phyloP scores from a whole-genome alignment of 345 rosid species.

The Dovyalis caffra region DNA sequence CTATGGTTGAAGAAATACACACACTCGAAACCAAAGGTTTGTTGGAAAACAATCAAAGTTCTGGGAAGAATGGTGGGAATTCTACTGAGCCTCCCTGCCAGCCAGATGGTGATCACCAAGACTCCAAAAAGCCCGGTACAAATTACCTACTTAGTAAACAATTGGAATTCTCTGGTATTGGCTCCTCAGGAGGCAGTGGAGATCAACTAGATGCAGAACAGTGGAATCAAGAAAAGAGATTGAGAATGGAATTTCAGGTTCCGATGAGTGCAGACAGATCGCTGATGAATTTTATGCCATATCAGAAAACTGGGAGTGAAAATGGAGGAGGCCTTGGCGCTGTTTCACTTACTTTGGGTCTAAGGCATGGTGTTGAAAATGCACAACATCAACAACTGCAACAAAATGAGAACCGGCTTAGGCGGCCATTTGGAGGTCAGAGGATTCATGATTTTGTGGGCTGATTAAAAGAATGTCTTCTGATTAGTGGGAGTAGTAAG shows the following conservation, averaged over 20 bases:
- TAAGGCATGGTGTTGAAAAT: constrained; percentile 49
- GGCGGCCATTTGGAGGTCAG: constrained; percentile 46
- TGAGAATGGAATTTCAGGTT: constrained; percentile 34
- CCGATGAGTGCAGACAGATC: constrained; percentile 39
- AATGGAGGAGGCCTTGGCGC: constrained; percentile 42
- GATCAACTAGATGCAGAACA: constrained; percentile 16
- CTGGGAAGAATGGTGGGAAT: constrained; percentile 18
- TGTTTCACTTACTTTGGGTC: constrained; percentile 57
- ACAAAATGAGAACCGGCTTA: constrained; percentile 37
- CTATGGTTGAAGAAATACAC: constrained; percentile 69
- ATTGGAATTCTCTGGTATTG: constrained; percentile 17
- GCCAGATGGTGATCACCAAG: constrained; percentile 20
- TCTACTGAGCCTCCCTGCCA: constrained; percentile 23
- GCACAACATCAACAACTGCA: constrained; percentile 32
- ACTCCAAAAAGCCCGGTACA: constrained; percentile 19
- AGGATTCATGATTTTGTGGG: constrained; percentile 54
- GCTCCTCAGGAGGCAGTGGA: constrained; percentile 13
- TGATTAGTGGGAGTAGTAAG: not conserved
- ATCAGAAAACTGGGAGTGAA: constrained; percentile 36
- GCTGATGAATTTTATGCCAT: constrained; percentile 36
- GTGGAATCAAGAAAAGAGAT: constrained; percentile 45
- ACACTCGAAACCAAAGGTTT: constrained; percentile 47
- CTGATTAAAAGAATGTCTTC: constrained; percentile 9
- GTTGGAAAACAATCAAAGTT: constrained; percentile 25
- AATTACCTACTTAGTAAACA: constrained; percentile 22